Conservation (phyloP, 352 stramenopile genomes). For the Globisporangium nodosum region DNA sequence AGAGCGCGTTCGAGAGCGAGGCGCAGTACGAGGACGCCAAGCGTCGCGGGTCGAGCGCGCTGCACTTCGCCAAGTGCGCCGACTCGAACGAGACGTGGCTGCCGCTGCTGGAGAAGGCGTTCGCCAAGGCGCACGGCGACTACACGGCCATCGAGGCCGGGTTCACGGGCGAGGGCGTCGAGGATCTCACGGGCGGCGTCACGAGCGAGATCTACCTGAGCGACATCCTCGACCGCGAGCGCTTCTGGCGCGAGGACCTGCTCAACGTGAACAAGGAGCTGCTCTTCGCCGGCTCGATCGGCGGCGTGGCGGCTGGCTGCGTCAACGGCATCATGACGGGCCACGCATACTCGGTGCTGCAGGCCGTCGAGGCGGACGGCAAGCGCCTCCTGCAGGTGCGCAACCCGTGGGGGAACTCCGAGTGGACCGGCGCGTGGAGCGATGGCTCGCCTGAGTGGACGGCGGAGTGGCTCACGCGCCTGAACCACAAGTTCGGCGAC, state of each 20-base stretch:
- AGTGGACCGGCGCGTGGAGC: constrained; percentile 45
- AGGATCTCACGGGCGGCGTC: constrained; percentile 38
- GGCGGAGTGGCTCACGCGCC: constrained; percentile 26
- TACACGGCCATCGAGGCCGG: constrained; percentile 66
- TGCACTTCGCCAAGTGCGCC: constrained; percentile 31
- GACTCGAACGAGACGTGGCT: constrained; percentile 75
- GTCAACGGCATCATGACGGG: constrained; percentile 31
- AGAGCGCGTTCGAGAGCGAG: constrained; percentile 19
- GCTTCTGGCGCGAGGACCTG: constrained; percentile 30
- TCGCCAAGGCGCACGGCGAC: constrained; percentile 70
- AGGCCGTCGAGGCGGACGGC: constrained; percentile 30
- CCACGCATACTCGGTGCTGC: constrained; percentile 56
- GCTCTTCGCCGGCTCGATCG: constrained; percentile 28
- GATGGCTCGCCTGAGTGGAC: constrained; percentile 42
- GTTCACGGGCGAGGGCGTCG: constrained; percentile 33
- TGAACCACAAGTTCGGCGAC: constrained; percentile 36
- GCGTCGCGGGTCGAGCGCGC: constrained; percentile 25
- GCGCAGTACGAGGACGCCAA: constrained; percentile 20
- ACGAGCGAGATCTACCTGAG: constrained; percentile 21
- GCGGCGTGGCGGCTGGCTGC: background rate
- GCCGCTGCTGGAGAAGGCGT: constrained; percentile 82
- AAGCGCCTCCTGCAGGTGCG: constrained; percentile 26
- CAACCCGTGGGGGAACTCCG: constrained; percentile 44
- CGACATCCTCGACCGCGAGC: constrained; percentile 29
- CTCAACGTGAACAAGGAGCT: constrained; percentile 29